phyloP scores from a whole-genome alignment of 495 filamentous ascomycete species.

The Pyrenopolyporus hunteri region DNA sequence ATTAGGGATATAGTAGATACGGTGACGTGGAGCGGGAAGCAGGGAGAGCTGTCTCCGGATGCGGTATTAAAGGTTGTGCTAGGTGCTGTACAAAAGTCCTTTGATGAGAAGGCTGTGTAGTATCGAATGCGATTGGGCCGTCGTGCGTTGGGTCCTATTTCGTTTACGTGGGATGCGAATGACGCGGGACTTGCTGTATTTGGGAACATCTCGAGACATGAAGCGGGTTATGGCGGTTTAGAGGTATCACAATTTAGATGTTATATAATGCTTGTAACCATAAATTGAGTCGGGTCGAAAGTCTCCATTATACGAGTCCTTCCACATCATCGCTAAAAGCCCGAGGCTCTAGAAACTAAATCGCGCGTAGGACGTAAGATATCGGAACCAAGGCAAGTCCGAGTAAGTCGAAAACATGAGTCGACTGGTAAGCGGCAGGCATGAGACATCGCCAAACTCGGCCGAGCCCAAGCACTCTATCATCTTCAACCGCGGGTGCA shows the following conservation, averaged over 20 bases:
- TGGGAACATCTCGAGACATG: too few relatives aligned
- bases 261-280: neutral
- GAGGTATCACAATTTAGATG: too few relatives aligned
- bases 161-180: too few relatives aligned
- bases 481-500: slow-evolving; percentile 31
- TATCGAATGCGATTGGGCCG: neutral
- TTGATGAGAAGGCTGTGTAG: slow-evolving; percentile 22
- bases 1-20: slow-evolving; percentile 86
- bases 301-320: neutral
- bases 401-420: slow-evolving; percentile 23
- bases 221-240: too few relatives aligned
- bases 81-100: slow-evolving; percentile 57
- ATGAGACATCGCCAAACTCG: slow-evolving; percentile 17
- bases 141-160: too few relatives aligned
- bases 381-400: slow-evolving; percentile 27
- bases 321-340: neutral
- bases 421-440: slow-evolving; percentile 16
- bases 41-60: slow-evolving; percentile 49
- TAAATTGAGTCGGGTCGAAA: neutral
- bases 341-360: slow-evolving; percentile 27
- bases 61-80: slow-evolving; percentile 75
- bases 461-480: slow-evolving; percentile 23
- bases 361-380: slow-evolving; percentile 26
- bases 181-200: too few relatives aligned
- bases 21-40: slow-evolving; percentile 64